These are phyloP conservation scores for Leishmania guyanensis DNA, from an alignment of 208 protist species.

Conservation along the genomic window DNA sequence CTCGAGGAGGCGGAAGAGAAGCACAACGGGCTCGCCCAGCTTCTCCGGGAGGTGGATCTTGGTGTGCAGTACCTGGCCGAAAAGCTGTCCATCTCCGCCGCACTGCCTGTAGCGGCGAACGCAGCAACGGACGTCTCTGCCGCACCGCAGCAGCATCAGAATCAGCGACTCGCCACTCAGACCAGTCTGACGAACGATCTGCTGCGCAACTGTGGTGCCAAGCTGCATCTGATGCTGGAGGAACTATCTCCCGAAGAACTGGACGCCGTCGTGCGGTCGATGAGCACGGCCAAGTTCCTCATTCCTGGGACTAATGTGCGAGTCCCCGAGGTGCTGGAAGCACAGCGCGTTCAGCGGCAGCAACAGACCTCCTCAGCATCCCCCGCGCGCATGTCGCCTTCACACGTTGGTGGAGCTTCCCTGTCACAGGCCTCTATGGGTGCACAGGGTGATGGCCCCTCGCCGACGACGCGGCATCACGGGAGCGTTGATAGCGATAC, in stretches of 20 bases:
- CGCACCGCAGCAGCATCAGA: conserved; percentile 3
- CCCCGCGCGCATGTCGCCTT: conserved; percentile 6
- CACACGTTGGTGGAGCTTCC: not conserved
- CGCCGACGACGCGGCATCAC: not conserved
- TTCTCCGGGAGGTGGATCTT: conserved; percentile 85
- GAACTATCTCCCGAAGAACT: conserved; percentile 57
- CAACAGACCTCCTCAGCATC: conserved; percentile 13
- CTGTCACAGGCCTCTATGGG: not conserved
- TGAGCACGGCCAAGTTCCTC: conserved; percentile 33
- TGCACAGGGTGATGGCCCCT: not conserved
- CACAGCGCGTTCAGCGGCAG: conserved; percentile 17
- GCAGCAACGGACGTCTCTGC: not conserved
- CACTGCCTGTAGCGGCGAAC: conserved; percentile 8
- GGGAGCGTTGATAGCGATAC: conserved; percentile 1
- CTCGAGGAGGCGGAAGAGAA: conserved; percentile 54
- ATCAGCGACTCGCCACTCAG: conserved; percentile 10
- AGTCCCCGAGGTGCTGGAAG: conserved; percentile 43
- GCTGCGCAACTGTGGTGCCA: conserved; percentile 53
- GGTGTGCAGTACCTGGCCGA: conserved; percentile 91
- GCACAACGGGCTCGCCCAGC: conserved; percentile 72
- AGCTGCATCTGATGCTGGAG: conserved; percentile 71
- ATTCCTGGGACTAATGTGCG: conserved; percentile 57
- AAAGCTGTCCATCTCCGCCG: conserved; percentile 58
- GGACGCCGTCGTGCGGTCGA: conserved; percentile 33
- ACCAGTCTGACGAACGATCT: conserved; percentile 43